Evolutionary conservation across 306 rosid species (phyloP).

Genomic region (Rosa chinensis): DNA sequence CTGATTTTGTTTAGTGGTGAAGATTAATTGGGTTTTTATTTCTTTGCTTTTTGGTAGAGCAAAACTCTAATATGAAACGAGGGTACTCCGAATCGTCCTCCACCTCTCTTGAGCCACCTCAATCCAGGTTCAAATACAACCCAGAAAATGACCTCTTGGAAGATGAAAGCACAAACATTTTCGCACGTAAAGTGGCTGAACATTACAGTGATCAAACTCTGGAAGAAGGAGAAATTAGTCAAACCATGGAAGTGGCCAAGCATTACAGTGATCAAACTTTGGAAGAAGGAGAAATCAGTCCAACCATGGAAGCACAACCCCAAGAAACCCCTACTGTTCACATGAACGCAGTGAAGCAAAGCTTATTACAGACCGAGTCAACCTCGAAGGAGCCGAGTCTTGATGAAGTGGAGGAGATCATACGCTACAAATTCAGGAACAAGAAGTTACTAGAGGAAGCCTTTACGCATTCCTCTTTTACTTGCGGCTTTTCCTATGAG

Average conservation of each 20-base stretch:
- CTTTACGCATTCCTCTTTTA: constrained; percentile 41
- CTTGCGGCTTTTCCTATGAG: constrained; percentile 28
- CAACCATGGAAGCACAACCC: not conserved
- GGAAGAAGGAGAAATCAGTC: constrained; percentile 5
- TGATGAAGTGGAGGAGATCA: constrained; percentile 39
- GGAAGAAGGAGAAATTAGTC: constrained; percentile 9
- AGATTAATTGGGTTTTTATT: not conserved
- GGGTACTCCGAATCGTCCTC: not conserved
- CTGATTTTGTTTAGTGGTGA: not conserved
- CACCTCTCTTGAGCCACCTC: not conserved
- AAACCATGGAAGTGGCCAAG: not conserved
- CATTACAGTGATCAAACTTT: not conserved
- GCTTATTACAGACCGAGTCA: not conserved
- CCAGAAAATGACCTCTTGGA: not conserved
- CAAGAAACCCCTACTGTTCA: not conserved
- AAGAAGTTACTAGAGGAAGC: constrained; percentile 51
- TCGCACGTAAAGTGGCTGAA: not conserved
- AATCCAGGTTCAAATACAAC: not conserved
- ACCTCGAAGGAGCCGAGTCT: constrained; percentile 13
- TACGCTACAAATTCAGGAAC: constrained; percentile 45
- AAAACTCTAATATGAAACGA: not conserved
- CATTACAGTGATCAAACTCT: not conserved
- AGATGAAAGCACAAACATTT: not conserved
- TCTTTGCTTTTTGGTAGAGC: not conserved
- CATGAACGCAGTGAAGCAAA: not conserved